Conservation (phyloP, 345 rosid genomes). For the Boechera stricta region DNA sequence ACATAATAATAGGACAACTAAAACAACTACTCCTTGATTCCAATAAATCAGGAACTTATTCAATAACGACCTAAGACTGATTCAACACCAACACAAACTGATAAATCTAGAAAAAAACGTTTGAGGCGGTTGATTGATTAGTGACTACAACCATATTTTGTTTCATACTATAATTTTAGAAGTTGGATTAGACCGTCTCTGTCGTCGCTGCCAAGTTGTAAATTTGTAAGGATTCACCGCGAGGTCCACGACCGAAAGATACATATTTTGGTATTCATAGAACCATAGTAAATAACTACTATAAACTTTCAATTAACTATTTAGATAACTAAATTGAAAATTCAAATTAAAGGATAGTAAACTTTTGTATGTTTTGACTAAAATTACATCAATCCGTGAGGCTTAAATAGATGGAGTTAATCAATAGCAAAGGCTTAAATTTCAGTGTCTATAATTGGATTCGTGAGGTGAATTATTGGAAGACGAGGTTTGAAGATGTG, state of each 20-base stretch:
- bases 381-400: too few species aligned
- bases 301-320: neutral
- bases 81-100: neutral
- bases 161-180: neutral
- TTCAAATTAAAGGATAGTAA: too few species aligned
- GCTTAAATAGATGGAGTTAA: too few species aligned
- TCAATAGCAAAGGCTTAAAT: too few species aligned
- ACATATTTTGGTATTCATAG: neutral
- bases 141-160: neutral
- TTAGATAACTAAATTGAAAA: too few species aligned
- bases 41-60: too few species aligned
- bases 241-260: neutral
- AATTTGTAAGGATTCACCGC: neutral
- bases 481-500: too few species aligned
- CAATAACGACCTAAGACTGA: too few species aligned
- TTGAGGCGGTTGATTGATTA: neutral
- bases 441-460: too few species aligned
- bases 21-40: too few species aligned
- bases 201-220: neutral
- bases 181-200: neutral
- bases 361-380: neutral
- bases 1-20: too few species aligned
- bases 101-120: neutral
- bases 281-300: neutral
- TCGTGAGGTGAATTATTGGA: too few species aligned